Percentiles rank a stretch among this genome's conserved stretches.
These are phyloP conservation scores for Ascochyta rabiei DNA, from an alignment of 2,329 filamentous ascomycete species.

Conservation along the genomic window DNA sequence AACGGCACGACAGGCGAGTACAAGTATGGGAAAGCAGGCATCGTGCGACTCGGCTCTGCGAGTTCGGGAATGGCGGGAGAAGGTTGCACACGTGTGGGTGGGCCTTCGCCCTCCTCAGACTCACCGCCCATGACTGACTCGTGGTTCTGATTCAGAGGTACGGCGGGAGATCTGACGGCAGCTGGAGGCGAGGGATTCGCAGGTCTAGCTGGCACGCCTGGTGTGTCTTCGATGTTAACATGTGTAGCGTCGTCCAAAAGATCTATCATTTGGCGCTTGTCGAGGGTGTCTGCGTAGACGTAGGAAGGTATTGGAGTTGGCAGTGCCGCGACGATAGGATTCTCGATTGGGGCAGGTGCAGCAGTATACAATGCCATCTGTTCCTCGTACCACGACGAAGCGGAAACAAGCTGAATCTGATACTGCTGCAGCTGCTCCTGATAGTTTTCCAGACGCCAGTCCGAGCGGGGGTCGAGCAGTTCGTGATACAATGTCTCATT, in stretches of 20 bases:
- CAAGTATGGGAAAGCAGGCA: constrained; percentile 38
- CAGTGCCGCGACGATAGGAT: constrained; percentile 13
- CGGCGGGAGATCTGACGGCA: constrained; percentile 17
- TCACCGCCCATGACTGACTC: constrained; percentile 27
- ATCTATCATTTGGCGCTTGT: constrained; percentile 36
- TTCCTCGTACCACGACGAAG: constrained; percentile 38
- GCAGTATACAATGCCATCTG: constrained; percentile 37
- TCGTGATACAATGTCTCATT: constrained; percentile 54
- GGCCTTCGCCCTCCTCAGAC: constrained; percentile 27
- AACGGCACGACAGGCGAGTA: constrained; percentile 40
- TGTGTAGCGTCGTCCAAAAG: constrained; percentile 30
- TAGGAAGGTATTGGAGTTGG: constrained; percentile 26
- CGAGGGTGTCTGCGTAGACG: constrained; percentile 28
- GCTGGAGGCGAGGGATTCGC: constrained; percentile 10
- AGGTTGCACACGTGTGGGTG: constrained; percentile 32
- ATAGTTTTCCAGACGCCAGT: constrained; percentile 34
- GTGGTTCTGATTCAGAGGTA: constrained; percentile 9
- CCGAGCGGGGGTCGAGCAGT: constrained; percentile 45
- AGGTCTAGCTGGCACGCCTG: constrained; percentile 5
- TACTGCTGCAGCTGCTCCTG: constrained; percentile 45
- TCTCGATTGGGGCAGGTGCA: constrained; percentile 15
- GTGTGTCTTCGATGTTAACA: constrained; percentile 8
- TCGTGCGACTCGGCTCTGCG: constrained; percentile 21
- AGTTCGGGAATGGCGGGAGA: constrained; percentile 18
- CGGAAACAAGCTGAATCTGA: constrained; percentile 40